Evolutionary conservation across 768 basidiomycete species (phyloP), one percentile per base, ranked within the genome.

Genomic region (Sporobolomyces roseus): DNA sequence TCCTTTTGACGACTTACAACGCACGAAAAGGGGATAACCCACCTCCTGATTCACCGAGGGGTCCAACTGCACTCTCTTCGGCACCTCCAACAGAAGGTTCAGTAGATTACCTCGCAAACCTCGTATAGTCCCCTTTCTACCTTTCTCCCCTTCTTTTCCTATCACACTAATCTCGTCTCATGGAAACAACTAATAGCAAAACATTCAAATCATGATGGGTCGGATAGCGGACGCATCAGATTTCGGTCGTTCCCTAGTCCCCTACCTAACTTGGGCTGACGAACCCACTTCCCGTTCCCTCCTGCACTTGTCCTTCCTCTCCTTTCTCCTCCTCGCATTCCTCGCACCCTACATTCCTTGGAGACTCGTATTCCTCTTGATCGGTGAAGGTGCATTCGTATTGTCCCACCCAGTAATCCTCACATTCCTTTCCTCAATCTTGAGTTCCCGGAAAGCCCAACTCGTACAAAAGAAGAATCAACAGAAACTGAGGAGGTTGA

Each of bases 171-270:
- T 41, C 38, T 41, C 38, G 17, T 41, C 38, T 17, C 38, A 9
- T 41, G 38, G 38, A 41, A 41, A 9, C n/a, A n/a, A n/a, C 17
- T 32, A 32, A 19, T 63, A 72, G 71, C 73, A 74, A 66, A 72
- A 72, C 70, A 76, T 76, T 49, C 75, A 76, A 43, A 73, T 69
- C 65, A 66, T 74, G 59, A 76, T 76, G 75, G 75, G 75, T 6
- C 63, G 71, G 17, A 58, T 74, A 27, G 63, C 74, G 17, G 70
- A 71, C 63, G 49, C 72, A 21, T 65, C 73, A 1, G 75, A 76
- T 61, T 25, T 55, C 35, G 69, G 68, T 16, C 72, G 75, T 6
- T 64, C 69, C 30, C 30, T 68, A 29, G 65, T 71, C 13, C 74
- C 75, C 4, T 74, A 66, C 66, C 53, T 76, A 12, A 70, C 74